phyloP scores from a whole-genome alignment of 768 basidiomycete species.

The Hygrocybe coccinea region DNA sequence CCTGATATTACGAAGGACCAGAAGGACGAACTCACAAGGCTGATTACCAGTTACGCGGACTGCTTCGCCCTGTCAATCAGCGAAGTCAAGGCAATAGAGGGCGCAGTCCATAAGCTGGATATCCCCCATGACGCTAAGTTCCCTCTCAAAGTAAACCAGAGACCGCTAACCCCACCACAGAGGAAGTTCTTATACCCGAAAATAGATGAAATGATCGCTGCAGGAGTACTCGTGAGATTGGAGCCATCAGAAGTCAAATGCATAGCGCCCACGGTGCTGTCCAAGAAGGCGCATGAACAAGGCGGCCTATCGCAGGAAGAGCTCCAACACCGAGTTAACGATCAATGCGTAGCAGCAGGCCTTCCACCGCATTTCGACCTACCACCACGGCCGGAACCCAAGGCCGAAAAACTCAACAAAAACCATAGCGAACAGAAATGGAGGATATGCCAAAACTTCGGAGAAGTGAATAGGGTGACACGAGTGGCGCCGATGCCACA shows the following conservation, averaged over 20 bases:
- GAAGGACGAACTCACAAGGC: too few species aligned
- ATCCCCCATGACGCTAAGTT: slow-evolving; percentile 28
- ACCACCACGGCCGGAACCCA: slow-evolving; percentile 15
- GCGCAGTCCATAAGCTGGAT: slow-evolving; percentile 30
- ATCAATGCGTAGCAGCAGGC: slow-evolving; percentile 27
- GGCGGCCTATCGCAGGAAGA: slow-evolving; percentile 30
- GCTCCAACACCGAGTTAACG: slow-evolving; percentile 30
- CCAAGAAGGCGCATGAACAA: slow-evolving; percentile 32
- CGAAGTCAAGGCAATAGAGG: neutral
- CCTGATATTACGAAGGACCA: slow-evolving; percentile 29
- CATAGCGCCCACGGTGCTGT: slow-evolving; percentile 31
- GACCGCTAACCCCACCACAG: slow-evolving; percentile 30
- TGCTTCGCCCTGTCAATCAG: too few species aligned
- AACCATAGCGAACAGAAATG: slow-evolving; percentile 20
- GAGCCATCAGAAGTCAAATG: slow-evolving; percentile 32
- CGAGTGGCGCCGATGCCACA: too few species aligned
- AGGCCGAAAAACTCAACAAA: neutral
- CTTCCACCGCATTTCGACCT: slow-evolving; percentile 17
- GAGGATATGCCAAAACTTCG: slow-evolving; percentile 38
- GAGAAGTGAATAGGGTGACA: too few species aligned
- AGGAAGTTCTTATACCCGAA: too few species aligned
- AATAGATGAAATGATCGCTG: too few species aligned
- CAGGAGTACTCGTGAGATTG: slow-evolving; percentile 17
- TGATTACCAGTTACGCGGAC: too few species aligned
- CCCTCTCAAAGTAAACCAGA: slow-evolving; percentile 29